Base-by-base conservation (phyloP, 495 filamentous ascomycete genomes). In the Tuber aestivum region DNA sequence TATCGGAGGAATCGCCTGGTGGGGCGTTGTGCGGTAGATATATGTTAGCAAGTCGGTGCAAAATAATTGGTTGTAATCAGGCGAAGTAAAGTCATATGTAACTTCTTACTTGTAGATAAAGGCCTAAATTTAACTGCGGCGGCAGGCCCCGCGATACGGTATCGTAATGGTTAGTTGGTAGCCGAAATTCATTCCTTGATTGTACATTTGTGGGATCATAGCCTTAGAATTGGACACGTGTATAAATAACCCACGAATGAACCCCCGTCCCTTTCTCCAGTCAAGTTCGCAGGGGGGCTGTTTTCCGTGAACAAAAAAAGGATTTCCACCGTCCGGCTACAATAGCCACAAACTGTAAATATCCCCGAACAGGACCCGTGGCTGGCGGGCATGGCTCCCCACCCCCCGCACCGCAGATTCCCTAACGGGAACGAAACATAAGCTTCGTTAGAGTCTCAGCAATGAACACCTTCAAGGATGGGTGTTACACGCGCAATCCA, bases 1-100 rank as follows among this genome's bases (percentile, higher is more conserved):
- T 12, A 83, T 89, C 12, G 82, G 92, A 77, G 92, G 92, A 0
- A 61, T 93, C 78, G 82, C 87, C 45, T 89, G 91, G 87, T 93
- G 89, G 84, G 91, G 87, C 16, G 89, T 88, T 41, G 86, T 89
- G 41, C 78, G 40, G 41, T 65, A 65, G 56, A 65, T 65, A 35
- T 65, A 65, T 0, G 14, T 65, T 18, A 35, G 56, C 27, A 65
- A 65, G 12, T 65, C 4, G 3, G 14, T 65, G 56, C 35, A 35
- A 32, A 65, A 65, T 65, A 18, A 65, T 35, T 20, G n/a, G 50
- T 32, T 32, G 50, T 32, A 61, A 32, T 61, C 27, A 61, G n/a
- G n/a, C 50, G 50, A 32, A 61, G 50, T 61, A 32, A 16, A 4
- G n/a, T 27, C 32, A 35, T 32, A 65, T 35, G 56, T 7, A 20